These are phyloP conservation scores for Pochonia chlamydosporia DNA, from an alignment of 2,329 filamentous ascomycete species.

Conservation along the genomic window DNA sequence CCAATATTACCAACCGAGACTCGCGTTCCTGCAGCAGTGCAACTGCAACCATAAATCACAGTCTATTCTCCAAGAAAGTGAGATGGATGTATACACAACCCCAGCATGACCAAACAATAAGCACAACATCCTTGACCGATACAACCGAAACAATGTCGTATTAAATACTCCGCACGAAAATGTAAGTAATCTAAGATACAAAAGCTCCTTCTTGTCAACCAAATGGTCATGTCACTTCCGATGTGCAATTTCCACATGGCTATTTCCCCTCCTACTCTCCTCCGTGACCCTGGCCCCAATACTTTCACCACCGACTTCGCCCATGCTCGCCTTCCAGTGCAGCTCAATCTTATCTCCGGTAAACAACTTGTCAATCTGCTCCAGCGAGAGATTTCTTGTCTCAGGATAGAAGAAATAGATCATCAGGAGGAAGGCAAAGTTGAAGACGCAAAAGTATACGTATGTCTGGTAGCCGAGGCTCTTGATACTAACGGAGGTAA, in stretches of 20 bases:
- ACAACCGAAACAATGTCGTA: too few species aligned
- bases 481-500: slow-evolving; percentile 30
- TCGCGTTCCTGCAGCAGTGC: not conserved
- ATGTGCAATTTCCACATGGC: not conserved
- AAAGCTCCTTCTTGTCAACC: not conserved
- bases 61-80: too few species aligned
- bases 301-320: slow-evolving; percentile 18
- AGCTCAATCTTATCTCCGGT: slow-evolving; percentile 25
- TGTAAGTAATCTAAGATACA: not conserved
- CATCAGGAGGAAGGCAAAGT: slow-evolving; percentile 32
- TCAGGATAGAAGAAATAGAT: slow-evolving; percentile 45
- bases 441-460: slow-evolving; percentile 31
- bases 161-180: too few species aligned
- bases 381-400: slow-evolving; percentile 40
- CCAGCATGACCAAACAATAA: too few species aligned
- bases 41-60: too few species aligned
- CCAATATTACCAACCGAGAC: not conserved
- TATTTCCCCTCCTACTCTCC: not conserved
- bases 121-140: too few species aligned
- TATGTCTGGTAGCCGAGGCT: slow-evolving; percentile 33
- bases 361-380: slow-evolving; percentile 40
- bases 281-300: slow-evolving; percentile 1
- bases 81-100: too few species aligned
- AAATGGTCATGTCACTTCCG: not conserved
- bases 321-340: slow-evolving; percentile 26